These are phyloP conservation scores for Dalbergia cultrata DNA, from an alignment of 306 rosid genomes.

Conservation along the genomic window DNA sequence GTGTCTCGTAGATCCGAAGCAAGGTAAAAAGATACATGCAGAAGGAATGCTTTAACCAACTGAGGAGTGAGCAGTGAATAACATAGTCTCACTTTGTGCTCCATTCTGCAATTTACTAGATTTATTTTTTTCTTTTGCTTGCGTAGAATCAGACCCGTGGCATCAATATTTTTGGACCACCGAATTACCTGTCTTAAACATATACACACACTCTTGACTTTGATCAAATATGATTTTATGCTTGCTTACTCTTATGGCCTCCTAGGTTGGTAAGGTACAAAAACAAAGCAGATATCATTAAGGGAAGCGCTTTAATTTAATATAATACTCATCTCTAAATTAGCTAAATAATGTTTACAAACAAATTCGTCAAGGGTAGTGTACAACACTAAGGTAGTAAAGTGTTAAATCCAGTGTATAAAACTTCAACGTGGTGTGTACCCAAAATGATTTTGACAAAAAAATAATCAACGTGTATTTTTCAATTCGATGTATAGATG, in stretches of 20 bases:
- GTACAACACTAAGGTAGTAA: background rate
- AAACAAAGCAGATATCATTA: too few species aligned
- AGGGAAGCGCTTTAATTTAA: background rate
- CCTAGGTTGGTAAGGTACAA: background rate
- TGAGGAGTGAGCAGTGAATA: conserved; percentile 37
- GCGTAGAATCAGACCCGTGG: conserved; percentile 40
- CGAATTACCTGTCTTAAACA: conserved; percentile 10
- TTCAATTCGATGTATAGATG: background rate
- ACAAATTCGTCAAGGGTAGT: too few species aligned
- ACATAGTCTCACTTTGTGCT: conserved; percentile 50
- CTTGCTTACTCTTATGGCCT: background rate
- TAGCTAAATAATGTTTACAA: background rate
- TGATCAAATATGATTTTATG: background rate
- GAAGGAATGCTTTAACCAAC: conserved; percentile 43
- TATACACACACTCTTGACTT: background rate
- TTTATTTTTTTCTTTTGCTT: conserved; percentile 29
- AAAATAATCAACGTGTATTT: conserved; percentile 7
- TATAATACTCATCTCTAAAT: background rate
- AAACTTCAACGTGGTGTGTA: background rate
- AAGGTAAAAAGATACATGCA: conserved; percentile 47
- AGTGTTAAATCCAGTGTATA: background rate
- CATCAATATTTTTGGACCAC: conserved; percentile 47
- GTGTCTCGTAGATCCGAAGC: conserved; percentile 56
- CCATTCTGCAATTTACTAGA: conserved; percentile 36
- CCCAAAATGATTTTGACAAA: background rate